Evolutionary conservation across 257 asterid genomes (phyloP).

Genomic region (Solanum stenotomum): DNA sequence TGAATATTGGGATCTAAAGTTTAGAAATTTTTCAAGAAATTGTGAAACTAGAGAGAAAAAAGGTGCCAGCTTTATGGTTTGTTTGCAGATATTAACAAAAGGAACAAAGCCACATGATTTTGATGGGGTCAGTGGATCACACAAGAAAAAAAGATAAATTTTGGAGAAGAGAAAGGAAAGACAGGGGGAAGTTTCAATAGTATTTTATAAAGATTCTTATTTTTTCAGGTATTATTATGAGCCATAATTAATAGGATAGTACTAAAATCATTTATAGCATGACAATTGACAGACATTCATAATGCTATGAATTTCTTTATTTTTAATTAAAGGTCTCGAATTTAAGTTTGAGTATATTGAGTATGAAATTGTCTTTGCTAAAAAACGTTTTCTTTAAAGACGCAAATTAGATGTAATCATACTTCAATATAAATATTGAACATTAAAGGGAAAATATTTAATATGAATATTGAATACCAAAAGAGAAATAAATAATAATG

Average conservation of each 20-base stretch:
- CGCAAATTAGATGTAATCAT: too few relatives aligned
- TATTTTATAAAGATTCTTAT: background rate
- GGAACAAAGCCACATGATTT: conserved; percentile 20
- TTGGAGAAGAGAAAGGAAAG: conserved; percentile 3
- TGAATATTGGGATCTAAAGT: conserved; percentile 12
- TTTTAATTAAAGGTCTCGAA: too few relatives aligned
- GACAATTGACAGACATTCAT: background rate
- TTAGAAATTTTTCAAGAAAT: conserved; percentile 2
- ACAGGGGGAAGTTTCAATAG: conserved; percentile 13
- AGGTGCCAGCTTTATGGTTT: background rate
- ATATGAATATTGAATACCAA: too few relatives aligned
- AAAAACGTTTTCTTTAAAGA: accelerated
- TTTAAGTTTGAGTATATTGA: too few relatives aligned
- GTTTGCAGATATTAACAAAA: conserved; percentile 16
- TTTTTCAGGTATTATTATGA: background rate
- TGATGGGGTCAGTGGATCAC: conserved; percentile 13
- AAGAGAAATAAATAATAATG: background rate
- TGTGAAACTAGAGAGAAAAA: background rate
- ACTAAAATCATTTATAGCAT: background rate
- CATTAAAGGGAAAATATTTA: accelerated
- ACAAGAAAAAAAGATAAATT: background rate
- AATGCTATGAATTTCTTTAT: background rate
- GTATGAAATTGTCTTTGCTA: accelerated
- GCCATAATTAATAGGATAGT: background rate
- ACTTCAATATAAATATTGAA: too few relatives aligned